Base-by-base conservation (phyloP, 163 green algal genomes). In the Scenedesmus sp. region DNA sequence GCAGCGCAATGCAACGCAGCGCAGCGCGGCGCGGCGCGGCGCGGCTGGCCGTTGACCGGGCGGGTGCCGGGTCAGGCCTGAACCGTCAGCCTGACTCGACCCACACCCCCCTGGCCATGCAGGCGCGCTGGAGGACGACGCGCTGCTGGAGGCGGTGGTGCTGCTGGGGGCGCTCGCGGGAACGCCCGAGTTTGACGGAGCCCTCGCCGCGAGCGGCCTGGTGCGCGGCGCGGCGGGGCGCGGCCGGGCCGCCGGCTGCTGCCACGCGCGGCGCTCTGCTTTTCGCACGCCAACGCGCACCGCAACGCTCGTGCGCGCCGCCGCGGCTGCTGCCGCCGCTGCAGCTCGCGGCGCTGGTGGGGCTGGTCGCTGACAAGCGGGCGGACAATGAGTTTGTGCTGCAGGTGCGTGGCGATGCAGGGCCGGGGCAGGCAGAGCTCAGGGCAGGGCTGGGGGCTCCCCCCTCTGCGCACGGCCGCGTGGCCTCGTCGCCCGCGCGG, bases 311-410 rank as follows among this genome's bases (percentile, higher is more conserved):
- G 4, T 57, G 50, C 50, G 20, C 17, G 4, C 11, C 7, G 4
- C 11, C 18, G 11, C 7, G 18, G 4, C 18, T 57, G 50, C 20
- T n/a, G 11, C 4, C 50, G 3, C 34, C 34, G 29, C 7, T 22
- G 42, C 72, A 80, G 72, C 36, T 80, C 17, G 17, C 2, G 7
- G 56, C 51, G 14, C 77, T 97, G 67, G 91, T 92, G 67, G 63
- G 78, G 1, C 73, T 96, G 57, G 92, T 97, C 84, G 84, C 83
- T 26, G 85, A 90, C n/a, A 93, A 93, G 79, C 92, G 93, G 86
- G 88, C 94, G 28, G 92, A 97, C 54, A 89, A 96, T 34, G 90
- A 95, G 80, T 93, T 95, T 79, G 89, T 96, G 71, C 79, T 97
- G 77, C 92, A 93, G 81, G 88, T 88, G 29, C 70, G 82, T 0